Evolutionary conservation across 148 eudicot species (phyloP).

Genomic region (Rhododendron kiyosumense): DNA sequence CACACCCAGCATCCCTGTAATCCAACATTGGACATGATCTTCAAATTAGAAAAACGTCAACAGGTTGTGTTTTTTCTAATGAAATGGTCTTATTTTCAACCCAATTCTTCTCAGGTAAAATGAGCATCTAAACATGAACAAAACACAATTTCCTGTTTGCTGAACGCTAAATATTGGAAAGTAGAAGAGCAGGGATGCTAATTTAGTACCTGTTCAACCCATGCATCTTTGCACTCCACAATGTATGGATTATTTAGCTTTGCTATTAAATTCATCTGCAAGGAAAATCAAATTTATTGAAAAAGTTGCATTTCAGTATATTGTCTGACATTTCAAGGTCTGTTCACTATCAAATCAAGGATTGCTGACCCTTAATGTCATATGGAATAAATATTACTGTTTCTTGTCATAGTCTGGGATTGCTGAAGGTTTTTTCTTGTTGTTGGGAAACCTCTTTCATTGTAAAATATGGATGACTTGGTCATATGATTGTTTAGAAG

Average conservation of each 20-base stretch:
- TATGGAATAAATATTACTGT: neutral
- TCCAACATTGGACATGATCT: neutral
- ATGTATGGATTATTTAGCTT: conserved; percentile 77
- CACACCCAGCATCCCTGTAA: conserved; percentile 61
- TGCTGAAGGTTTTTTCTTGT: neutral
- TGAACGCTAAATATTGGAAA: neutral
- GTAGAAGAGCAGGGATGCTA: conserved; percentile 16
- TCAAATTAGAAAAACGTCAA: neutral
- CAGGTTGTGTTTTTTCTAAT: neutral
- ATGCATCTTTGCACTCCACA: conserved; percentile 83
- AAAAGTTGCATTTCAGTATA: neutral
- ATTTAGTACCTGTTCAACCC: conserved; percentile 76
- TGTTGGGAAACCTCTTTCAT: neutral
- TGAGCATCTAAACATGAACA: neutral
- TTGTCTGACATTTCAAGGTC: neutral
- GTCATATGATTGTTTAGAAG: neutral
- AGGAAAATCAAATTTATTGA: neutral
- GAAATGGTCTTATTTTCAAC: neutral
- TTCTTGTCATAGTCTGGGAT: neutral
- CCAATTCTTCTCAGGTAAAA: neutral
- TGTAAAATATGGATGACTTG: neutral
- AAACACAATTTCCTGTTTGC: neutral
- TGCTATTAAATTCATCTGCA: conserved; percentile 74
- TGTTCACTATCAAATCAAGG: neutral
- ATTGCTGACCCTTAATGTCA: neutral